A percentile compares a stretch with the other conserved stretches of the same genome.
Evolutionary conservation across 1,284 basidiomycete species (phyloP).

Genomic region (Lentinus polychrous): DNA sequence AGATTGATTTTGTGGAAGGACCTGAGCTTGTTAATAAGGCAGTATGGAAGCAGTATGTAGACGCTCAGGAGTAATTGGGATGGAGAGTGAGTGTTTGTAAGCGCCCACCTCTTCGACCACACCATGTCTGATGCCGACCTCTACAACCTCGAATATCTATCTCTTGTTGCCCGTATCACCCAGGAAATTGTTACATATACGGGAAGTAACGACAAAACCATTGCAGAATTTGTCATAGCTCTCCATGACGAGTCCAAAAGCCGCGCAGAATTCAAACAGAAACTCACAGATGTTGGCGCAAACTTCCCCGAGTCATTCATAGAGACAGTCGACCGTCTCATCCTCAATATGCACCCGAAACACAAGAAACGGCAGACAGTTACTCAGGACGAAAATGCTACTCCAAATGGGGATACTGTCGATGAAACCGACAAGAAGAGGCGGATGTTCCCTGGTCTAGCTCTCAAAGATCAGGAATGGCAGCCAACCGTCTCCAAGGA

Average conservation of each 20-base stretch:
- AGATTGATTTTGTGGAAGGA: too few relatives aligned
- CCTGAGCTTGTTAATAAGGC: too few relatives aligned
- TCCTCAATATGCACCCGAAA: conserved; percentile 93
- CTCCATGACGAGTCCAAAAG: conserved; percentile 84
- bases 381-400: conserved; percentile 29
- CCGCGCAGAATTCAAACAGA: conserved; percentile 74
- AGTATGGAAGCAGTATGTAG: too few relatives aligned
- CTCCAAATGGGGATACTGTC: conserved; percentile 26
- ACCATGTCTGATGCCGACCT: conserved; percentile 70
- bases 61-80: too few relatives aligned
- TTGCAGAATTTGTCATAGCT: conserved; percentile 93
- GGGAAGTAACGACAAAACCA: conserved; percentile 81
- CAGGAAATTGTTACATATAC: conserved; percentile 88
- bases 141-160: conserved; percentile 87
- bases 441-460: conserved; percentile 87
- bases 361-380: conserved; percentile 71
- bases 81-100: neutral
- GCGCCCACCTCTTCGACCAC: conserved; percentile 8
- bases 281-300: conserved; percentile 77
- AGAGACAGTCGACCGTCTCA: conserved; percentile 90
- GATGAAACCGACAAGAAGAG: conserved; percentile 70
- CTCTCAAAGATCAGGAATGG: conserved; percentile 75
- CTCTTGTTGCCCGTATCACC: conserved; percentile 82
- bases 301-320: conserved; percentile 88
- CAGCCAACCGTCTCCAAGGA: conserved; percentile 50